Base-by-base conservation (phyloP, 345 rosid genomes). In the Dipteronia sinensis region DNA sequence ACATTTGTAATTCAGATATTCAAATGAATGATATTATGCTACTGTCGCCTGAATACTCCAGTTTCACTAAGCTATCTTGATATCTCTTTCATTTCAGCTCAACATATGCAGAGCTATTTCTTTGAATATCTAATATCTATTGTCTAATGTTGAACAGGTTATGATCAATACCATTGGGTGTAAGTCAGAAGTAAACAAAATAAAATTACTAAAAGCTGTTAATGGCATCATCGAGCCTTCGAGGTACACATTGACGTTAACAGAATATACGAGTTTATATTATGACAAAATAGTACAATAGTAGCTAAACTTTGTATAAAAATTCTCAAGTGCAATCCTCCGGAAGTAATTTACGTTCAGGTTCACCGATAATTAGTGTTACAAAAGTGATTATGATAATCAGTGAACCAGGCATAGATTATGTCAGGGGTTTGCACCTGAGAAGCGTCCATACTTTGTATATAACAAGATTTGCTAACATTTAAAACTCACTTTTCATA, bases 181-280 rank as follows among this genome's bases (percentile, higher is more conserved):
- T 82, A 77, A 61, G 40, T 53, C 63, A 23, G 72, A 38, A 34
- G 4, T 23, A 38, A 46, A 25, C 66, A 79, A 70, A 76, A 77
- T 76, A 17, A 67, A 71, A 34, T 83, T 89, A 55, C 80, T 89
- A 22, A 42, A 42, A 42, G 46, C 9, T 42, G 46, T 85, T 9
- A 85, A 82, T 12, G 90, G 90, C 42, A 42, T 42, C 46, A 42
- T 42, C 22, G 10, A 81, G 76, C 90, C 93, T n/a, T 83, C 88
- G n/a, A 87, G 92, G 90, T 89, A 17, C 22, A 8, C 2, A 42
- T 6, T 8, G 10, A 7, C 11, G 11, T 42, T 29, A 34, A 34
- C 38, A 34, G 6, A 34, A 34, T 34, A 34, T 34, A 34, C 62
- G 58, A 63, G 38, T 4, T 40, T 78, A 79, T 85, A 80, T 19